Evolutionary conservation across 108 stramenopile species (phyloP).

Genomic region (Pseudonitzschia multiseries): DNA sequence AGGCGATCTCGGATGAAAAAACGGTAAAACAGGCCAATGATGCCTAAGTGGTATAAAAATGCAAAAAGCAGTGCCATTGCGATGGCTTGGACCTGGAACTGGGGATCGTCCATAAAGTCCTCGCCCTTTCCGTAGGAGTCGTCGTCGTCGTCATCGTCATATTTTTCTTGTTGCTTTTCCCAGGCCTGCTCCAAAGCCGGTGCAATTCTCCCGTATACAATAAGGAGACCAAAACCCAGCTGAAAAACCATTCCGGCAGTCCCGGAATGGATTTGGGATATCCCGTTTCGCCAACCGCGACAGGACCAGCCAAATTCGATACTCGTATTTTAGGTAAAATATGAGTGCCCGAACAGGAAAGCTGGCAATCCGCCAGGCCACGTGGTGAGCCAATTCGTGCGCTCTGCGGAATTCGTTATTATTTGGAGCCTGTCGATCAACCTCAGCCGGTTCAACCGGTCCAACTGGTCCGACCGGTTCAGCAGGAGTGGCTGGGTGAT

Average conservation of each 20-base stretch:
- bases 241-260: slow-evolving; percentile 8
- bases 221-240: not conserved
- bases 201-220: slow-evolving; percentile 1
- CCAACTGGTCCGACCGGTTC: too few relatives aligned
- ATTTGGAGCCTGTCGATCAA: not conserved
- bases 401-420: not conserved
- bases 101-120: slow-evolving; percentile 1
- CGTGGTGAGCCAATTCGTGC: not conserved
- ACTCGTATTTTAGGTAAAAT: slow-evolving; percentile 6
- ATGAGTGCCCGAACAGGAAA: slow-evolving; percentile 4
- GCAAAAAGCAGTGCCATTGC: not conserved
- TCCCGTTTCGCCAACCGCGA: not conserved
- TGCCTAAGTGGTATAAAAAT: slow-evolving; percentile 6
- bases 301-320: not conserved
- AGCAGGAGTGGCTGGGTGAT: not conserved
- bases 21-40: not conserved
- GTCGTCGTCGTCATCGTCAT: not conserved
- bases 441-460: not conserved
- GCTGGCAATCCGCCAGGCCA: slow-evolving; percentile 3
- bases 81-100: slow-evolving; percentile 1
- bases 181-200: slow-evolving; percentile 3
- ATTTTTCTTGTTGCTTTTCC: not conserved
- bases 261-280: not conserved
- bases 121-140: not conserved
- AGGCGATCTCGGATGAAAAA: slow-evolving; percentile 5